Percentiles rank a stretch among this genome's conserved stretches.
Evolutionary conservation across 108 stramenopile species (phyloP).

Genomic region (Skeletonema potamos): DNA sequence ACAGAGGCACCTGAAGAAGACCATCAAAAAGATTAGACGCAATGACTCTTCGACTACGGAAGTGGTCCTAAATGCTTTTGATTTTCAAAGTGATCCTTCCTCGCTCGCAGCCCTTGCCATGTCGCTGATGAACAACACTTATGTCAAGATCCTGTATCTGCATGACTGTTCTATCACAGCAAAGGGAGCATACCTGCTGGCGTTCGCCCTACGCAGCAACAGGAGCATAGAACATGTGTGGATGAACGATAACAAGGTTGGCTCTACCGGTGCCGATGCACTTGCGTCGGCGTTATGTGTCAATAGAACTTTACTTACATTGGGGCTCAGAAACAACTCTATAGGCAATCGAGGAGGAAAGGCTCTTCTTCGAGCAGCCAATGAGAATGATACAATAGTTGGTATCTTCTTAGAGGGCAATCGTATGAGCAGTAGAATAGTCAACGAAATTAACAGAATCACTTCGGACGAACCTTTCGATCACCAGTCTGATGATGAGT

Average conservation of each 20-base stretch:
- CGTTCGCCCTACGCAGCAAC: conserved; percentile 31
- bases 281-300: conserved; percentile 27
- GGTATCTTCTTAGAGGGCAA: conserved; percentile 37
- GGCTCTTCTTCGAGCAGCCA: conserved; percentile 18
- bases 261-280: conserved; percentile 36
- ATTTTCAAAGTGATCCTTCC: conserved; percentile 14
- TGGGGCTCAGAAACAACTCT: conserved; percentile 22
- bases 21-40: conserved; percentile 13
- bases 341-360: conserved; percentile 46
- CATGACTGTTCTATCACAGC: conserved; percentile 20
- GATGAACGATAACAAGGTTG: conserved; percentile 40
- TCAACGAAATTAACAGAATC: conserved; percentile 16
- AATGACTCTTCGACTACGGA: conserved; percentile 20
- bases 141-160: conserved; percentile 27
- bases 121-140: conserved; percentile 18
- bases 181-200: conserved; percentile 34
- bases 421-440: conserved; percentile 22
- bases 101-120: conserved; percentile 11
- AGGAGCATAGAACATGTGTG: conserved; percentile 26
- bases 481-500: neutral
- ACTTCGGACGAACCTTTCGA: neutral
- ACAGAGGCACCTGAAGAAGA: conserved; percentile 9
- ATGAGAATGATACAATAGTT: conserved; percentile 16
- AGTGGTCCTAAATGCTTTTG: conserved; percentile 24
- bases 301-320: conserved; percentile 24